Evolutionary conservation across 257 asterid species (phyloP).

Genomic region (Primulina tabacum): DNA sequence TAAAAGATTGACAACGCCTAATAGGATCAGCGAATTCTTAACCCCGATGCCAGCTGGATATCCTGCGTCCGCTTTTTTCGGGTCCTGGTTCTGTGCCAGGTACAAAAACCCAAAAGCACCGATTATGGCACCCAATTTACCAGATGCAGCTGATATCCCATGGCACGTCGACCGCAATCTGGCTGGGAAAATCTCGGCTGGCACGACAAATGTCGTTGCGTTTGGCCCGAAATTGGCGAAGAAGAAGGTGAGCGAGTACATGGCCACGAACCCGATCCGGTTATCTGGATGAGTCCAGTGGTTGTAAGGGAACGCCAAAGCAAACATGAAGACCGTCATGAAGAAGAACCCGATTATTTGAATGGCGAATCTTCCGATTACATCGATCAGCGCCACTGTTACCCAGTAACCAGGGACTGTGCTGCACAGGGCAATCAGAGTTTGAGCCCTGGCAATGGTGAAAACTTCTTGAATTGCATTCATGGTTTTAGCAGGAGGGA

Average conservation of each 20-base stretch:
- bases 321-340: conserved; percentile 61
- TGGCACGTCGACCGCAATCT: conserved; percentile 58
- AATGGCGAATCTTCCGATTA: conserved; percentile 43
- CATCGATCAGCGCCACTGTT: conserved; percentile 47
- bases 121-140: conserved; percentile 58
- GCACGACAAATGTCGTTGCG: conserved; percentile 60
- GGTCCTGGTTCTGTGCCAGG: conserved; percentile 51
- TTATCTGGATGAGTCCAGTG: conserved; percentile 53
- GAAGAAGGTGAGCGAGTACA: conserved; percentile 56
- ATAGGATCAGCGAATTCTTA: conserved; percentile 38
- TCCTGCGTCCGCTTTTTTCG: conserved; percentile 47
- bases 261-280: conserved; percentile 41
- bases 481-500: conserved; percentile 54
- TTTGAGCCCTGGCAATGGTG: conserved; percentile 55
- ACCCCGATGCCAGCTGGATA: conserved; percentile 64
- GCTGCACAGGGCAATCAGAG: conserved; percentile 54
- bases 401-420: conserved; percentile 73
- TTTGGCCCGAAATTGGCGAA: conserved; percentile 64
- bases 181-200: conserved; percentile 69
- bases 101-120: conserved; percentile 66
- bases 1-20: conserved; percentile 42
- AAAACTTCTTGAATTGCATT: conserved; percentile 43
- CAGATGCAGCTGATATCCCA: conserved; percentile 58
- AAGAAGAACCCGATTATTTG: conserved; percentile 49
- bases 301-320: conserved; percentile 49